phyloP scores from a whole-genome alignment of 108 stramenopile species.

The Nitzschia sp. region DNA sequence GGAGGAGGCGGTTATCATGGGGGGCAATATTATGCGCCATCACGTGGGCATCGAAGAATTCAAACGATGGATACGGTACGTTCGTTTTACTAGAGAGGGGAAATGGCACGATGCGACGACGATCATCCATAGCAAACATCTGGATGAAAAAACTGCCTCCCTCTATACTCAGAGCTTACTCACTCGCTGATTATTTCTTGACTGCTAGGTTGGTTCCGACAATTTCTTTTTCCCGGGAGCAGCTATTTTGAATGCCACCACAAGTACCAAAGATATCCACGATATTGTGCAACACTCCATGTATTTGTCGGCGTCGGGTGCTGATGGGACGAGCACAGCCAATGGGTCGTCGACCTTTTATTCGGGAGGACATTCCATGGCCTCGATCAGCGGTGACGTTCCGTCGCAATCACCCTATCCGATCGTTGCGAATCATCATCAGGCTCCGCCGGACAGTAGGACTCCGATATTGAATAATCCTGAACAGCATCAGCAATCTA shows the following conservation, averaged over 20 bases:
- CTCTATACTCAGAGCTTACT: background rate
- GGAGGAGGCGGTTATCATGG: no score
- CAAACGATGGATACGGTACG: slow-evolving; percentile 2
- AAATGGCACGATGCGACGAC: no score
- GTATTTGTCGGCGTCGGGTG: background rate
- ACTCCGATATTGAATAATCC: no score
- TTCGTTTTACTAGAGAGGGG: background rate
- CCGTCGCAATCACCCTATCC: no score
- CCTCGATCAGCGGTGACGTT: background rate
- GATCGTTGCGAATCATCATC: no score
- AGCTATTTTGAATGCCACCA: background rate
- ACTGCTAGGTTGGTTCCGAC: background rate
- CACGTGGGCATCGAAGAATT: background rate
- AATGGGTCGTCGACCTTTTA: background rate
- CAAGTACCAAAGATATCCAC: background rate
- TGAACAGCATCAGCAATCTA: background rate
- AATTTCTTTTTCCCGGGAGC: slow-evolving; percentile 3
- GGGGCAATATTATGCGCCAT: no score
- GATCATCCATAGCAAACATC: no score
- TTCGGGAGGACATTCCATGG: background rate
- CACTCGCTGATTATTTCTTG: background rate
- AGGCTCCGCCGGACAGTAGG: no score
- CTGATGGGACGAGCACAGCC: background rate
- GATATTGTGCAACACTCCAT: background rate
- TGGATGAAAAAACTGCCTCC: background rate